Evolutionary conservation across 1,284 basidiomycete genomes (phyloP), one percentile per base, ranked within the genome.

Genomic region (Rhodotorula sp.): DNA sequence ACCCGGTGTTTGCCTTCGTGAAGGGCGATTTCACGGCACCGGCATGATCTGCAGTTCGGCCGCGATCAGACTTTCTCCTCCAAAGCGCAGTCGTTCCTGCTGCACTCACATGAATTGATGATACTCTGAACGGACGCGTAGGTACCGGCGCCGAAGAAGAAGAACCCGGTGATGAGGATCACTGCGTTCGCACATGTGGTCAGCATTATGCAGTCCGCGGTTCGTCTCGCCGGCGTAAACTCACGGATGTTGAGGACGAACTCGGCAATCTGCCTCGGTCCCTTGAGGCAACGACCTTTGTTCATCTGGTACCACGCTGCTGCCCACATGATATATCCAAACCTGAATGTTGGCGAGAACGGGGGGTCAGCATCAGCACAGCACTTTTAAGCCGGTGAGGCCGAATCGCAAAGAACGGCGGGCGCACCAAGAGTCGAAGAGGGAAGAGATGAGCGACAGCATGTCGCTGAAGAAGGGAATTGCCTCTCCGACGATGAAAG

Each of bases 401-500:
- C n/a, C 24, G 55, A 42, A 6, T 30, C 10, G 29, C 22, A 45
- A 42, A 26, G 10, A 22, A 24, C 24, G 37, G 20, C 24, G 10
- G 2, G 29, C 61, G 61, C 22, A 51, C 56, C 72, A 79, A 55
- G 77, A 79, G 62, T 80, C 79, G 69, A 81, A 81, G 4, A 80
- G 73, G 18, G 78, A 79, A 6, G 74, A 79, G 77, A 83, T 80
- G 26, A 85, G 79, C 10, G 78, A 75, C 24, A 85, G 76, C 71
- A 84, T 79, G 67, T 82, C 80, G 33, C 79, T 62, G 79, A 85
- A 84, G 77, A 83, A 83, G 0, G 84, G 84, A 24, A 74, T 75
- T 6, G 78, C 81, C 75, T 84, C 83, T 48, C 83, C 87, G 66
- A 89, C 86, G 65, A 89, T 77, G 79, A 87, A 89, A 1, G 84